Base-by-base conservation (phyloP, 2,329 filamentous ascomycete species). In the Hypocreales sp. region DNA sequence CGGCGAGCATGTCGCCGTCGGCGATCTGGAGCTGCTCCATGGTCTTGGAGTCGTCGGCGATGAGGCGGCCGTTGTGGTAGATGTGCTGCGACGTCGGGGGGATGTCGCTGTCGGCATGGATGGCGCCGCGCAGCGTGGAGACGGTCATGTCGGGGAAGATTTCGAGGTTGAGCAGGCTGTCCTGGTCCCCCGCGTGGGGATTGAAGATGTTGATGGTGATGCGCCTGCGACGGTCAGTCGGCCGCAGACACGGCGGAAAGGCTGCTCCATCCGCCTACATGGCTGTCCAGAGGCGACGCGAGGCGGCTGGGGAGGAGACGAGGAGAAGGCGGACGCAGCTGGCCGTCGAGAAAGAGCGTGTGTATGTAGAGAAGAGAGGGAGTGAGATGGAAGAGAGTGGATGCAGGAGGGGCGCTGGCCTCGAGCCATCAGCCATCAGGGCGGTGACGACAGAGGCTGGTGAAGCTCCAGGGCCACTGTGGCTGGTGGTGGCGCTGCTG, bases 1-100 rank as follows among this genome's bases (percentile, higher is more conserved):
- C 68, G 17, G 80, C 83, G 37, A 98, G 61, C 80, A 98, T 86
- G 46, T 94, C 90, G 30, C 83, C 83, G 55, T 95, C 82, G 26
- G 64, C 70, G 41, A 98, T 79, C 22, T 78, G 69, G 18, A 86
- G 67, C 42, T 87, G 67, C 39, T 84, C 72, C 46, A 98, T 68
- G 4, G 84, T 93, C 51, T 84, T 79, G 32, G 67, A 55, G 42
- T 86, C 77, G 53, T 84, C 76, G 39, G 61, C 67, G 30, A 98
- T 72, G 22, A 86, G 69, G 38, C 72, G 70, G 38, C 87, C 90
- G 50, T 94, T 92, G 58, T 87, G 79, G 56, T 90, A 92, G 47
- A 95, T 75, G 46, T 83, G 75, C 51, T 94, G 84, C 25, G 77
- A 65, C 24, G 64, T 60, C 12, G 73, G 67, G 16, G 79, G 71